Conservation (phyloP, 768 basidiomycete genomes). For the Suillus lakei region DNA sequence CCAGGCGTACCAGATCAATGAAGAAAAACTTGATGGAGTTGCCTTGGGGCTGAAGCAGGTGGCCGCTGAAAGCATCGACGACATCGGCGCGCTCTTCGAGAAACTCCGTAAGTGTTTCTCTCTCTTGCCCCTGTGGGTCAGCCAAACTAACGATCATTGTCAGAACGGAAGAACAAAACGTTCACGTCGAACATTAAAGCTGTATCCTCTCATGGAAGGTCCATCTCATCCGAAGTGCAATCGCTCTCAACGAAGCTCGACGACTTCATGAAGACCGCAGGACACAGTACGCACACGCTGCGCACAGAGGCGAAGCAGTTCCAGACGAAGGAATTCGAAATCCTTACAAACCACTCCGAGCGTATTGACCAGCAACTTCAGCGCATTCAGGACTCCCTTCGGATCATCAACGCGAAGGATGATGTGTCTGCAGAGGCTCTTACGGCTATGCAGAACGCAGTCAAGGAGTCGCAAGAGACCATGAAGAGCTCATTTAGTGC, state of each 20-base stretch:
- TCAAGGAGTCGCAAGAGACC: constrained; percentile 57
- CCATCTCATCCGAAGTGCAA: constrained; percentile 58
- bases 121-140: neutral
- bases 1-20: constrained; percentile 77
- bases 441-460: constrained; percentile 46
- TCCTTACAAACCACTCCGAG: constrained; percentile 52
- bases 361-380: constrained; percentile 63
- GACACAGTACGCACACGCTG: constrained; percentile 57
- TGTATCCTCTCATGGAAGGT: constrained; percentile 65
- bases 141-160: constrained; percentile 14
- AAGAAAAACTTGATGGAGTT: constrained; percentile 70
- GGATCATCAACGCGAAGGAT: constrained; percentile 60
- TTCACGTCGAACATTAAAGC: constrained; percentile 68
- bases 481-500: constrained; percentile 54
- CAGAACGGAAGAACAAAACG: constrained; percentile 75
- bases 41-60: constrained; percentile 71
- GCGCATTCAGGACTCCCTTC: constrained; percentile 55
- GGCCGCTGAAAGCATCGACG: constrained; percentile 68
- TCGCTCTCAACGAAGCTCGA: constrained; percentile 61
- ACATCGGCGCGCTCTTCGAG: constrained; percentile 73
- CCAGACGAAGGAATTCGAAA: constrained; percentile 58
- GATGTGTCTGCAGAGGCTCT: constrained; percentile 58
- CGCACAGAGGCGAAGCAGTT: constrained; percentile 60
- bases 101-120: constrained; percentile 71
- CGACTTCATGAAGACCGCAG: constrained; percentile 61